Base-by-base conservation (phyloP, 306 rosid species). In the barrel medic (Medicago truncatula) region DNA sequence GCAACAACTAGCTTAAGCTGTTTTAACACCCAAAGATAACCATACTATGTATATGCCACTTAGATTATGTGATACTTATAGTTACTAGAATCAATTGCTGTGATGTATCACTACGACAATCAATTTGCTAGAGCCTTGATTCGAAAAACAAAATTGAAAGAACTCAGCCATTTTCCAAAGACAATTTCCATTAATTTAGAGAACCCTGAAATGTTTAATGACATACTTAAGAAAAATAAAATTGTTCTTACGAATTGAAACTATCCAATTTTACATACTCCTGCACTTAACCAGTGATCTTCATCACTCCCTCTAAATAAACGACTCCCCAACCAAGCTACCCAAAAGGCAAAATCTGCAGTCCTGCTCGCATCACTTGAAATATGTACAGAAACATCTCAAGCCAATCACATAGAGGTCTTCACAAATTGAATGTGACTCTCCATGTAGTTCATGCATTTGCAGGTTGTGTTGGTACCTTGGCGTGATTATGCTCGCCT, bases 401-500 rank as follows among this genome's bases (percentile, higher is more conserved):
- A 70, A 80, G 89, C 90, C 85, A 61, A 56, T 82, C 87, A 76
- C 69, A 72, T 28, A 71, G 41, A 57, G 76, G 28, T 34, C 39
- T 53, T 36, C 67, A 78, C 76, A 73, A 73, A 61, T 67, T 50
- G 59, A 79, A 78, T 62, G 25, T 79, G 80, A 83, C 84, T 76
- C 76, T 73, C 85, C 70, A 62, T 62, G 57, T 25, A 47, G 79
- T 58, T 89, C 90, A 90, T 68, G 92, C 87, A 76, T 90, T 89
- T 85, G 97, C 84, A 15, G 99, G 78, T 78, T 92, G 97, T 38
- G 93, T 83, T 52, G 89, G 88, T 78, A 90, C 47, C 81, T 88
- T 89, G 2, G 97, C 88, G 80, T 96, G 99, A 85, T 88, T 96
- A 71, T 96, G 99, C 80, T 96, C 99, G 0, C 97, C 98, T 92